Evolutionary conservation across 78 protist genomes (phyloP).

Genomic region (Dictyostelium firmibasis): DNA sequence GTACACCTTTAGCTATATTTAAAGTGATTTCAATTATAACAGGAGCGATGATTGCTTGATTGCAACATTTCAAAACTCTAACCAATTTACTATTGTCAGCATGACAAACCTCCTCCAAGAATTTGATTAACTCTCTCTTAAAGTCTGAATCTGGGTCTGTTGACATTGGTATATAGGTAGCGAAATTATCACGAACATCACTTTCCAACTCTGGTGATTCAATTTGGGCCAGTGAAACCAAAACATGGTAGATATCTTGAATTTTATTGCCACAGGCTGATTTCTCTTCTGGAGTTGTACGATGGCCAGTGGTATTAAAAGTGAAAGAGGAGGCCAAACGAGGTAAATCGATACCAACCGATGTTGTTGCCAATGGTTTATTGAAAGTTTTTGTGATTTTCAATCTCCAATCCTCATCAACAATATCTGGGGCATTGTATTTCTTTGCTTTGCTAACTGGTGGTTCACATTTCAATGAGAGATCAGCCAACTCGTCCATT

Average conservation of each 20-base stretch:
- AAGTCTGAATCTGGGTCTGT: constrained; percentile 57
- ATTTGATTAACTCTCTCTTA: constrained; percentile 43
- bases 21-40: constrained; percentile 79
- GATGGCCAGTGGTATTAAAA: not conserved
- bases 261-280: not conserved
- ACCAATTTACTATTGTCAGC: constrained; percentile 20
- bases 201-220: not conserved
- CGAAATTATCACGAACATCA: not conserved
- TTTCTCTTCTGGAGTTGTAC: not conserved
- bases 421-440: constrained; percentile 19
- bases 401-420: constrained; percentile 39
- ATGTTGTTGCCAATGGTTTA: constrained; percentile 20
- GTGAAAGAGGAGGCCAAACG: constrained; percentile 43
- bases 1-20: constrained; percentile 47
- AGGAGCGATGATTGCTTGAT: constrained; percentile 80
- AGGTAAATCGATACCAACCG: constrained; percentile 65
- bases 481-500: constrained; percentile 69
- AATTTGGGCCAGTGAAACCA: not conserved
- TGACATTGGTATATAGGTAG: constrained; percentile 31
- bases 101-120: constrained; percentile 37
- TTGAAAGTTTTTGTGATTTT: constrained; percentile 28
- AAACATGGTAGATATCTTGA: constrained; percentile 14
- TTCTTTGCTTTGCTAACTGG: constrained; percentile 30
- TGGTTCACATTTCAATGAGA: constrained; percentile 45
- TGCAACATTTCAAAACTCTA: constrained; percentile 65